Base-by-base conservation (phyloP, 345 rosid species). In the Erucastrum elatum region DNA sequence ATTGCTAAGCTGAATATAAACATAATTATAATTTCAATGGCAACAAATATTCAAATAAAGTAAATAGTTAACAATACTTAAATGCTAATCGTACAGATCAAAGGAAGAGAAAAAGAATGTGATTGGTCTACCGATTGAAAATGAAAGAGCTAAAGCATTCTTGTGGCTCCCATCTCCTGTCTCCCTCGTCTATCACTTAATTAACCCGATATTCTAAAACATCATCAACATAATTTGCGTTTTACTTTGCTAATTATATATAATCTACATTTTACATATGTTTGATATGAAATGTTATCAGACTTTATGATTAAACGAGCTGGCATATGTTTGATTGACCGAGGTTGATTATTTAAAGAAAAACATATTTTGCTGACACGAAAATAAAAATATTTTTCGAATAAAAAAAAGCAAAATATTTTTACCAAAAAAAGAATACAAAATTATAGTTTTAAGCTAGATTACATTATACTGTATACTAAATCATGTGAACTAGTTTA, bases 141-240 rank as follows among this genome's bases (percentile, higher is more conserved):
- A 87, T 85, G 82, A 84, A 80, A 78, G 86, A 82, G 80, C 79
- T 84, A 90, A 91, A 88, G 91, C 94, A 88, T 61, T 88, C 77
- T 78, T 82, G 76, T 80, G 68, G 91, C 88, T 51, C 90, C 93
- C 87, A 84, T 84, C 7, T 29, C 87, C 71, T 83, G 91, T 91
- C 94, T 82, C 86, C 83, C 78, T 72, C 75, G 58, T 58, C 16
- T 69, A 58, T 44, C 75, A 59, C 76, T 79, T 79, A 61, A 61
- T 61, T 79, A 72, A 69, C 58, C 44, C 60, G 62, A 61, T 66
- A 33, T 30, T 62, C 71, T 5, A 74, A 34, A 16, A 72, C 4
- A 59, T 46, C 16, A 66, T 58, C 33, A 4, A 7, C 15, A 15
- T 51, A 60, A 73, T 60, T 49, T 56, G 35, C 70, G 53, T 63